Base-by-base conservation (phyloP, 208 protist species). In the Trypanosoma avium region DNA sequence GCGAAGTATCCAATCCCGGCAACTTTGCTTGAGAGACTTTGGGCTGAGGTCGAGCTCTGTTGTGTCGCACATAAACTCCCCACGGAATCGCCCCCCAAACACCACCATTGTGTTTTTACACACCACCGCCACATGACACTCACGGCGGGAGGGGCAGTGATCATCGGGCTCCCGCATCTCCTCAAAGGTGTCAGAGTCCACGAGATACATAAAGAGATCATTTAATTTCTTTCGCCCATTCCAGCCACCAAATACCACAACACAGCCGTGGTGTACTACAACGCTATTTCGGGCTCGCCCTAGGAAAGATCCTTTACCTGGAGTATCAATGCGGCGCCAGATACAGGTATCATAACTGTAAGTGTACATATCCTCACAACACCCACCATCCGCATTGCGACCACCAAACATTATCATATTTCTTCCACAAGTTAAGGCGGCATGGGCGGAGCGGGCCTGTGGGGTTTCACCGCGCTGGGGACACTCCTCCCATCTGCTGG, bases 401-500 rank as follows among this genome's bases (percentile, higher is more conserved):
- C 90, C 90, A 17, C 90, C 90, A 63, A 93, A 96, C 38, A 93
- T 70, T n/a, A 94, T 81, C 90, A 96, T 96, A 32, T 79, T 84
- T 29, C 85, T 73, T 38, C 77, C 82, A 61, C 88, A 85, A n/a
- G 84, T 91, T 46, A 93, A 82, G 4, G 86, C 83, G n/a, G 85
- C 85, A 76, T 96, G 90, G 15, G 87, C 90, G 13, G 83, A 92
- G 50, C 90, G 86, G 36, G 79, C 58, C 21, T 72, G 60, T 0
- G 87, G 87, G 19, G 62, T 58, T 6, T 82, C 67, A 10, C 90
- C 90, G 19, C 49, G 21, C 70, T 90, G 82, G 13, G 38, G 43
- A 61, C 82, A 86, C 58, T 75, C 55, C 19, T 38, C 45, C 87
- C 90, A 95, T 27, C 32, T 58, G 10, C 63, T 61, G n/a, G 53